Evolutionary conservation across 2,329 filamentous ascomycete genomes (phyloP).

Genomic region (Pestalotiopsis sp.): DNA sequence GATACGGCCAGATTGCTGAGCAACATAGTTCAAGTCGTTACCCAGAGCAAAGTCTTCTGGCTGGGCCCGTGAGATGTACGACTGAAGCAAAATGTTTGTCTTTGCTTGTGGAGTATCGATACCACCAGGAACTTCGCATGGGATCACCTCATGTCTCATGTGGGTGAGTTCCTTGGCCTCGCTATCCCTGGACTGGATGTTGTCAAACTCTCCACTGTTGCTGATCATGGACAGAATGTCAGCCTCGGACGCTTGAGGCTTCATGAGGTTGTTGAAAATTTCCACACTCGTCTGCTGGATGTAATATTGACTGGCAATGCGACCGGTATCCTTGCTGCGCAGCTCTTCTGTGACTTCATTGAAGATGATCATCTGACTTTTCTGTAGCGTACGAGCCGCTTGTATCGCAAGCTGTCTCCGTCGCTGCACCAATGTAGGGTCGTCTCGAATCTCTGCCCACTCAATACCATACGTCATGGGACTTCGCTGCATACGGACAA

Average conservation of each 20-base stretch:
- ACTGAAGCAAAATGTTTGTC: constrained; percentile 92
- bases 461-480: constrained; percentile 94
- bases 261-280: constrained; percentile 96
- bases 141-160: constrained; percentile 70
- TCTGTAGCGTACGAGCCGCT: constrained; percentile 82
- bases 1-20: constrained; percentile 93
- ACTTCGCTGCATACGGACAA: constrained; percentile 93
- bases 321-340: constrained; percentile 89
- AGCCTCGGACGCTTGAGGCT: constrained; percentile 80
- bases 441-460: constrained; percentile 86
- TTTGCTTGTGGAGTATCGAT: constrained; percentile 79
- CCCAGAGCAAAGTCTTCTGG: constrained; percentile 92
- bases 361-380: constrained; percentile 99
- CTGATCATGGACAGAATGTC: constrained; percentile 96
- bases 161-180: constrained; percentile 85
- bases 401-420: constrained; percentile 85
- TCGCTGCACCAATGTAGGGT: constrained; percentile 84
- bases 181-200: constrained; percentile 88
- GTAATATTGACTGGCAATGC: constrained; percentile 97
- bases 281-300: constrained; percentile 92
- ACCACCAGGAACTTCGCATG: constrained; percentile 78
- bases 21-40: constrained; percentile 92
- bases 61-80: constrained; percentile 86
- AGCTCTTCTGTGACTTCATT: constrained; percentile 94
- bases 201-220: constrained; percentile 97